phyloP scores from a whole-genome alignment of 768 basidiomycete genomes.

The Termitomyces bulborhizus region DNA sequence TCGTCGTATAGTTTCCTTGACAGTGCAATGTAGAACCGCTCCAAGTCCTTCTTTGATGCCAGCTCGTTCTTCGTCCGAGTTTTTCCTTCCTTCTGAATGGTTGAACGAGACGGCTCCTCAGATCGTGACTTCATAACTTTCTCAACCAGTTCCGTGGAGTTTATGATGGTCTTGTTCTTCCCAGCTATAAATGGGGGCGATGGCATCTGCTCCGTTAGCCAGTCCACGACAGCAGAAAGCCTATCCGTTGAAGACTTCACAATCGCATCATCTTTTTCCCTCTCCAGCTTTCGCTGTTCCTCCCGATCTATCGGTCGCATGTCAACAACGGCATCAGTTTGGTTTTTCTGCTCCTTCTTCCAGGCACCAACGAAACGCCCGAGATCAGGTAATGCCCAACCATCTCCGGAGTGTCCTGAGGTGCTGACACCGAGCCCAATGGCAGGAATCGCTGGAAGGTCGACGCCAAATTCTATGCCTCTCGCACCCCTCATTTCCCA shows the following conservation, averaged over 20 bases:
- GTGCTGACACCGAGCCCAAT: constrained; percentile 29
- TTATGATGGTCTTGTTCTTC: constrained; percentile 5
- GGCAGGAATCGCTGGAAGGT: constrained; percentile 45
- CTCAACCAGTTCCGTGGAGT: constrained; percentile 1
- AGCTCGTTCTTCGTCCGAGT: constrained; percentile 41
- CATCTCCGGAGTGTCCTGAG: constrained; percentile 21
- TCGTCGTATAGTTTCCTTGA: constrained; percentile 90
- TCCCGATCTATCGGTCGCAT: constrained; percentile 11
- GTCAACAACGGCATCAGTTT: constrained; percentile 25
- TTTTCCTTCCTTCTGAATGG: constrained; percentile 17
- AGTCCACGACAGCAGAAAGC: constrained; percentile 71
- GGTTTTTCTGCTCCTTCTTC: constrained; percentile 47
- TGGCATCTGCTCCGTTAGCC: constrained; percentile 71
- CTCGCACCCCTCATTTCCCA: constrained; percentile 92
- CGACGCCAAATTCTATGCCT: constrained; percentile 65
- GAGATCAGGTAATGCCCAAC: constrained; percentile 57
- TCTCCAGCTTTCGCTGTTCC: constrained; percentile 17
- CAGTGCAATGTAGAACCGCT: constrained; percentile 85
- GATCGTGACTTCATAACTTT: constrained; percentile 12
- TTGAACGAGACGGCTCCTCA: constrained; percentile 12
- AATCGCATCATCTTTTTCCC: constrained; percentile 37
- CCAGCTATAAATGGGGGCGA: constrained; percentile 16
- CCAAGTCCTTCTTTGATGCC: constrained; percentile 68
- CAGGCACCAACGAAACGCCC: constrained; percentile 53
- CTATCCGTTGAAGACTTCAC: constrained; percentile 66